A percentile compares a stretch with the other conserved stretches of the same genome.
Conservation (phyloP, 768 basidiomycete genomes). For the Hydnomerulius pinastri region DNA sequence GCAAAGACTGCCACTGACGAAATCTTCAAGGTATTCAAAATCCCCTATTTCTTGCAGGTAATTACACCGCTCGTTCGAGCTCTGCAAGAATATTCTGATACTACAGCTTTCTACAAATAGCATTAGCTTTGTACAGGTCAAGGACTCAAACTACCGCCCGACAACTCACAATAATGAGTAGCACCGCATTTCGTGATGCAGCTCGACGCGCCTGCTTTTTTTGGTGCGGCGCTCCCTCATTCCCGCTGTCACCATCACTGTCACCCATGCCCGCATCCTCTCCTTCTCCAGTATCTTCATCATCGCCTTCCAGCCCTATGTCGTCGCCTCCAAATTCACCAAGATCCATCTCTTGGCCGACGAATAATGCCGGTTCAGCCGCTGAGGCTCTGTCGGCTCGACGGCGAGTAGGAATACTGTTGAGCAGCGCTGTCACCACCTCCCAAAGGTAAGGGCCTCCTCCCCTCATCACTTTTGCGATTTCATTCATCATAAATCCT, state of each 20-base stretch:
- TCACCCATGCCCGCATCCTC: too few relatives aligned
- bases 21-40: constrained; percentile 5
- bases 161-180: too few relatives aligned
- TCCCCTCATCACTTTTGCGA: neutral
- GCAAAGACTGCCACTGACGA: constrained; percentile 5
- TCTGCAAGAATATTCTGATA: too few relatives aligned
- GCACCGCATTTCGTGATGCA: too few relatives aligned
- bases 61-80: too few relatives aligned
- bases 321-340: neutral
- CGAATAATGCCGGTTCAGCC: neutral
- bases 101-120: too few relatives aligned
- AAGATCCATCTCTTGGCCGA: too few relatives aligned
- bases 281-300: neutral
- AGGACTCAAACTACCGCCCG: too few relatives aligned
- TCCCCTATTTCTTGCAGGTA: neutral
- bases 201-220: too few relatives aligned
- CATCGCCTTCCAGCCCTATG: neutral
- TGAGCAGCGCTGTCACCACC: neutral
- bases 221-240: too few relatives aligned
- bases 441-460: neutral
- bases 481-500: neutral
- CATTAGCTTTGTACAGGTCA: too few relatives aligned
- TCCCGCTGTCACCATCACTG: too few relatives aligned
- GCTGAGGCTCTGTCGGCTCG: constrained; percentile 10
- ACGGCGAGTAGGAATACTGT: neutral